Evolutionary conservation across 2,329 filamentous ascomycete species (phyloP).

Genomic region (Fusarium abutilonis): DNA sequence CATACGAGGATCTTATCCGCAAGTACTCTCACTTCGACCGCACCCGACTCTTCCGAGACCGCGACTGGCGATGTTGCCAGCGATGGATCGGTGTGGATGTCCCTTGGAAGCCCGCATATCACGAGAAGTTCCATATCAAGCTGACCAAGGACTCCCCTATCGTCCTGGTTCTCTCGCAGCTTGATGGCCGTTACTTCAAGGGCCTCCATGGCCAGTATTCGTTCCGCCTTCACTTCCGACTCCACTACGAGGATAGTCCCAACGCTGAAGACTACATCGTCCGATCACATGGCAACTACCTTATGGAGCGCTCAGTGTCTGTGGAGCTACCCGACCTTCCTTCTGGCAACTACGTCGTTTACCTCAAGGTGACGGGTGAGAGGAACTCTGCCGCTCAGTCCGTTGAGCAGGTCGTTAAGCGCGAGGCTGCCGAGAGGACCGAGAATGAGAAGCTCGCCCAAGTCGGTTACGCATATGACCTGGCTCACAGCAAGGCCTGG

Average conservation of each 20-base stretch:
- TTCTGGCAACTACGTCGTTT: slow-evolving; percentile 66
- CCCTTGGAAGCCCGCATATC: slow-evolving; percentile 69
- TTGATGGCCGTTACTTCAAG: slow-evolving; percentile 70
- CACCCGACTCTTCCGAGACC: slow-evolving; percentile 68
- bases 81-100: slow-evolving; percentile 71
- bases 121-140: slow-evolving; percentile 69
- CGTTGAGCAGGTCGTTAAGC: slow-evolving; percentile 66
- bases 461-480: slow-evolving; percentile 67
- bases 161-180: slow-evolving; percentile 68
- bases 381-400: slow-evolving; percentile 56
- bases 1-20: slow-evolving; percentile 68
- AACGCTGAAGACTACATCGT: slow-evolving; percentile 68
- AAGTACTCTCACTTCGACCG: slow-evolving; percentile 71
- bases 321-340: slow-evolving; percentile 66
- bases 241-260: slow-evolving; percentile 59
- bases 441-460: slow-evolving; percentile 69
- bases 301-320: slow-evolving; percentile 67
- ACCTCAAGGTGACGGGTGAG: slow-evolving; percentile 64
- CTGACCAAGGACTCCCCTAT: slow-evolving; percentile 66
- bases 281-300: slow-evolving; percentile 66
- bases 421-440: slow-evolving; percentile 56
- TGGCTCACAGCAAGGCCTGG: slow-evolving; percentile 68
- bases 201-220: slow-evolving; percentile 68
- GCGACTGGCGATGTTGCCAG: slow-evolving; percentile 66
- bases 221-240: slow-evolving; percentile 61